Base-by-base conservation (phyloP, 2,329 filamentous ascomycete species). In the Beauveria medogensis region DNA sequence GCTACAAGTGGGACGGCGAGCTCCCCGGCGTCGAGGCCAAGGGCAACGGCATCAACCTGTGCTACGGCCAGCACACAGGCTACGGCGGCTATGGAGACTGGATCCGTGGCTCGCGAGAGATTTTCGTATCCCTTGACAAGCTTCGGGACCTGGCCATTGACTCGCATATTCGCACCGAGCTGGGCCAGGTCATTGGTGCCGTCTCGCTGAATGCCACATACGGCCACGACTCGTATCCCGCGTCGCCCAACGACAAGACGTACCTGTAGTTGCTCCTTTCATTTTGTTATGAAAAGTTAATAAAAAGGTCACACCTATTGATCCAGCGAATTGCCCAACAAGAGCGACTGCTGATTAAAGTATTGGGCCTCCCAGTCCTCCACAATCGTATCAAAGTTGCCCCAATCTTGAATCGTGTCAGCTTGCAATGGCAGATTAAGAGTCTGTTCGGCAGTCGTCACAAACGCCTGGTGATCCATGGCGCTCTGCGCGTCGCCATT, bases 1-100 rank as follows among this genome's bases (percentile, higher is more conserved):
- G 82, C 65, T 78, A 74, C 59, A 77, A 74, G 62, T 82, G 78
- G 79, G 71, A 79, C 16, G 69, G 73, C 2, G 65, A 69, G 2
- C 71, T 74, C 0, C 66, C 68, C 10, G 73, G 70, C 1, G 70
- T 74, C 69, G 64, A 66, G 0, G 66, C 75, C 10, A 61, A 65
- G 0, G 80, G 78, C 1, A 78, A 75, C 60, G 78, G 78, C 2
- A 66, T 77, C n/a, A 74, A 78, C 55, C 65, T 82, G 8, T 82
- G 80, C 65, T 89, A 86, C 67, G 84, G 85, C 7, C 82, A 88
- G 65, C 86, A 87, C 65, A 80, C 84, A 0, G 87, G 88, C 0
- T 90, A 30, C 60, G 86, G 85, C 1, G 86, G 86, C 0, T 88
- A 88, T 64, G 82, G 84, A 0, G 74, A 75, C 43, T 86, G 80